Evolutionary conservation across 2,329 filamentous ascomycete species (phyloP).

Genomic region (Penicillium occitanis): DNA sequence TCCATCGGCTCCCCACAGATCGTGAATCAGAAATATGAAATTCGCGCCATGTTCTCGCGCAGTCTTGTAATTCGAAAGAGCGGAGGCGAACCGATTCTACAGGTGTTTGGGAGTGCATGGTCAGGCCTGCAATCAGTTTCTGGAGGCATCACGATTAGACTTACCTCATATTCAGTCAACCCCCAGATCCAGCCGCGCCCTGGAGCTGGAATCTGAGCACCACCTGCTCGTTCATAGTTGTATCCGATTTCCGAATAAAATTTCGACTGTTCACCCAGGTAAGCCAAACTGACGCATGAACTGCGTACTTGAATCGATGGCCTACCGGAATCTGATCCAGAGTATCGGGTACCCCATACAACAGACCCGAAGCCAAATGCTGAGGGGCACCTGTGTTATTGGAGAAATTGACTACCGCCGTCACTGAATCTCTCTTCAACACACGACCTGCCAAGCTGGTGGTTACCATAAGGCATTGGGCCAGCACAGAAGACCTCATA

Average conservation of each 20-base stretch:
- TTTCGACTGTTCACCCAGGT: background rate
- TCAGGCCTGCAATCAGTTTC: background rate
- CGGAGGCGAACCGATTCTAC: background rate
- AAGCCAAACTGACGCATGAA: background rate
- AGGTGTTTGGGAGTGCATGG: background rate
- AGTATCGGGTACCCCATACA: conserved; percentile 20
- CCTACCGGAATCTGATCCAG: conserved; percentile 1
- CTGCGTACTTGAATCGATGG: background rate
- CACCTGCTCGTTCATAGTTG: conserved; percentile 43
- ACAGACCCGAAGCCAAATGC: conserved; percentile 9
- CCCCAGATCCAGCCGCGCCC: conserved; percentile 44
- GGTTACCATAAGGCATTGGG: background rate
- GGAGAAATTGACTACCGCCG: conserved; percentile 11
- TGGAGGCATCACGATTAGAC: background rate
- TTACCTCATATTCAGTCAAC: conserved; percentile 8
- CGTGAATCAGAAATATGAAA: conserved; percentile 51
- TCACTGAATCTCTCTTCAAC: conserved; percentile 14
- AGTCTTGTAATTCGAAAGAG: conserved; percentile 37
- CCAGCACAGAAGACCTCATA: conserved; percentile 1
- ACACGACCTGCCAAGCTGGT: conserved; percentile 2
- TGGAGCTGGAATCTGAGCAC: conserved; percentile 41
- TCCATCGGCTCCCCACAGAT: conserved; percentile 53
- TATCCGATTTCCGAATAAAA: conserved; percentile 43
- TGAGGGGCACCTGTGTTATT: conserved; percentile 13
- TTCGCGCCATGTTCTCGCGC: conserved; percentile 44